Conservation (phyloP, 1,284 basidiomycete genomes). For the Chondrostereum purpureum region DNA sequence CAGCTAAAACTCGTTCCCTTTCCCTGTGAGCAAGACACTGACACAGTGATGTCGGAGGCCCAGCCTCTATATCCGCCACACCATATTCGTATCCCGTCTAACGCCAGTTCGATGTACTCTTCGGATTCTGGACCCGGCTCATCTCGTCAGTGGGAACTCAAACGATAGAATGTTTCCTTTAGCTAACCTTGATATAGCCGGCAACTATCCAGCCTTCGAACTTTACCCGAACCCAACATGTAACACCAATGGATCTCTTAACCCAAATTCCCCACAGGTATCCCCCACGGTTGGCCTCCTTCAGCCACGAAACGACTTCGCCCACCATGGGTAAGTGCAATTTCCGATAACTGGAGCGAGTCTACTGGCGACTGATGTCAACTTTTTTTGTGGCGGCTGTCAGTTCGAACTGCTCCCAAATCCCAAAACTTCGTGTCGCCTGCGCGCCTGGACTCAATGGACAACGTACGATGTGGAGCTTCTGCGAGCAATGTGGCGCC, state of each 20-base stretch:
- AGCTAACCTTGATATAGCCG: slow-evolving; percentile 22
- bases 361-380: slow-evolving; percentile 8
- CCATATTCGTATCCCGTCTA: slow-evolving; percentile 62
- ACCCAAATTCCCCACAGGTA: slow-evolving; percentile 31
- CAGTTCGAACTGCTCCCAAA: slow-evolving; percentile 66
- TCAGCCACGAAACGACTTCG: slow-evolving; percentile 56
- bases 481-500: slow-evolving; percentile 80
- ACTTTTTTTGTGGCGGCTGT: slow-evolving; percentile 10
- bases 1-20: slow-evolving; percentile 69
- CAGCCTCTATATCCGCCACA: slow-evolving; percentile 44
- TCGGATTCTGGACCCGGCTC: slow-evolving; percentile 37
- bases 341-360: slow-evolving; percentile 11
- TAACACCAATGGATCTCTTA: slow-evolving; percentile 38
- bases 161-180: slow-evolving; percentile 13
- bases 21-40: slow-evolving; percentile 56
- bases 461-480: slow-evolving; percentile 75
- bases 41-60: slow-evolving; percentile 65
- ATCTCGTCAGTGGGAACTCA: slow-evolving; percentile 30
- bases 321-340: slow-evolving; percentile 64
- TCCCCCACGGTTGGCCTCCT: slow-evolving; percentile 51
- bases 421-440: slow-evolving; percentile 68
- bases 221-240: slow-evolving; percentile 51
- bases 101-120: slow-evolving; percentile 49
- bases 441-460: slow-evolving; percentile 56
- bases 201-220: slow-evolving; percentile 57